Evolutionary conservation across 371 early-diverging fungal species (phyloP), one percentile per base, ranked within the genome.

Genomic region (Mortierella sp.): DNA sequence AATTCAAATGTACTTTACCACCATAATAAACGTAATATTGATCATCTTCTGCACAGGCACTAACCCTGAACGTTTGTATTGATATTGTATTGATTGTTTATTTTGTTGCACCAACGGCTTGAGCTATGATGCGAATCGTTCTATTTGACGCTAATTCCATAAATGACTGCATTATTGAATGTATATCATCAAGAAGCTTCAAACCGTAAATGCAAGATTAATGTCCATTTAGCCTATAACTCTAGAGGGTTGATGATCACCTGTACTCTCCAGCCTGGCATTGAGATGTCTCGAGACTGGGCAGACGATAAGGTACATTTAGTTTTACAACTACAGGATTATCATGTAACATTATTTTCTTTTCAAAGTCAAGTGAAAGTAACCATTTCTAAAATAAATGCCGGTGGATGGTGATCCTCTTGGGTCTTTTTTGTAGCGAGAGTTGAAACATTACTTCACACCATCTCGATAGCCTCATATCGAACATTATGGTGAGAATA

Each of bases 401-500:
- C n/a, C n/a, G 40, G 6, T 37, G 40, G 40, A 13, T n/a, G n/a
- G n/a, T n/a, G n/a, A n/a, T n/a, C n/a, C n/a, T n/a, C 45, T 45
- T 45, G 45, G 19, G 40, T 3, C 26, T 6, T 13, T 1, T 22
- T 26, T 54, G 56, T 1, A 37, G 55, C 26, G 13, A 29, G 37
- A 7, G 8, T 58, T 37, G 58, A 60, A 23, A 29, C 7, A 9
- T 34, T 19, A 34, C 10, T 53, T 76, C 62, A 76, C 7, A 56
- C 77, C 68, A 76, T 64, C 34, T 78, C 78, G 13, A 78, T 37
- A 13, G 66, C 68, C 19, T 78, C 72, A 43, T 78, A 78, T n/a
- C 47, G 67, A 13, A 59, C 61, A 19, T 45, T 56, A 5, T 40
- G 12, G 19, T 66, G 64, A 10, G 62, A 35, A 64, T 72, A 69